Evolutionary conservation across 2,329 filamentous ascomycete genomes (phyloP).

Genomic region (Aspergillus fischeri): DNA sequence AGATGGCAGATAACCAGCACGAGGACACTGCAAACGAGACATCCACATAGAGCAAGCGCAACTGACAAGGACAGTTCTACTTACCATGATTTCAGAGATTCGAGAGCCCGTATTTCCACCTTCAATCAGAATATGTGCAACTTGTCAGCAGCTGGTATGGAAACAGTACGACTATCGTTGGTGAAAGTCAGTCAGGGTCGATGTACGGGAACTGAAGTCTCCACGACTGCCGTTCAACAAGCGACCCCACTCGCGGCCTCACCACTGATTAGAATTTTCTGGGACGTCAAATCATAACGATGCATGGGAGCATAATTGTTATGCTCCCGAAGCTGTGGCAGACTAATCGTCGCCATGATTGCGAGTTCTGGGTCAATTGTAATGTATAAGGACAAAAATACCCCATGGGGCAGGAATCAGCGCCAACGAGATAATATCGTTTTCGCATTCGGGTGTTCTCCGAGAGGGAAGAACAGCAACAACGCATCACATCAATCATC

Average conservation of each 20-base stretch:
- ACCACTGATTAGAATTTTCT: background rate
- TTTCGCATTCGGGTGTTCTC: background rate
- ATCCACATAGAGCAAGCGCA: no score
- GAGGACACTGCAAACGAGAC: background rate
- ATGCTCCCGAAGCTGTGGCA: background rate
- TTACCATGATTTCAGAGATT: no score
- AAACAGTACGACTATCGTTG: no score
- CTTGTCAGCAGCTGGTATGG: no score
- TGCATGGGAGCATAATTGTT: background rate
- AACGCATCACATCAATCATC: background rate
- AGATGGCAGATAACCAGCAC: background rate
- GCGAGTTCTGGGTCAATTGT: background rate
- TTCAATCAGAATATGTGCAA: no score
- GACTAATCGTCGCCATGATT: no score
- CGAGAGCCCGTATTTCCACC: no score
- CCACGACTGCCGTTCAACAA: background rate
- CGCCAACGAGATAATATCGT: background rate
- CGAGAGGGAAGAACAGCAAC: background rate
- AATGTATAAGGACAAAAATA: background rate
- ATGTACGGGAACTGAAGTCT: background rate
- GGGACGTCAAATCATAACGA: background rate
- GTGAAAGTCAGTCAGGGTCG: background rate
- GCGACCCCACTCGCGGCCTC: background rate
- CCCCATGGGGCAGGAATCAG: background rate
- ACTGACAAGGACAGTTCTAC: no score